phyloP scores from a whole-genome alignment of 805 yeast species.

The Grigorovia yakushimaensis region DNA sequence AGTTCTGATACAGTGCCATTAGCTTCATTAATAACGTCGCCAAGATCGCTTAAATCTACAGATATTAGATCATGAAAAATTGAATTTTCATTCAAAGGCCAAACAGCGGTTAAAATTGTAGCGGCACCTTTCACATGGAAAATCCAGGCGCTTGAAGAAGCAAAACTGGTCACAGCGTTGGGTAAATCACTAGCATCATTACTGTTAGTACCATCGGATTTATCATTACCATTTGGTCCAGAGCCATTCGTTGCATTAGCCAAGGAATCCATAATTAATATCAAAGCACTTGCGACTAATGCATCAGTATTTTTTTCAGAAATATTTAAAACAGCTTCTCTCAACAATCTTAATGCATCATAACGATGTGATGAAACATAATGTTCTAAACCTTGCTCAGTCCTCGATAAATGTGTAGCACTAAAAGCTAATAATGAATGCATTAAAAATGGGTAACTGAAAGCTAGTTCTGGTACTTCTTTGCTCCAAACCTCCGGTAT shows the following conservation, averaged over 20 bases:
- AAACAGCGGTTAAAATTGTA: slow-evolving; percentile 88
- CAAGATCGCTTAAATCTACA: slow-evolving; percentile 84
- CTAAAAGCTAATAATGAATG: slow-evolving; percentile 84
- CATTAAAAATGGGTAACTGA: slow-evolving; percentile 82
- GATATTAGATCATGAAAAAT: slow-evolving; percentile 61
- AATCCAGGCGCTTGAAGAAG: slow-evolving; percentile 94
- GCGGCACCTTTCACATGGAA: slow-evolving; percentile 97
- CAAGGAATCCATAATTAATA: slow-evolving; percentile 83
- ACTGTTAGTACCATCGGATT: not conserved
- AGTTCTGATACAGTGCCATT: slow-evolving; percentile 42
- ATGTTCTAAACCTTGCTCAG: slow-evolving; percentile 65
- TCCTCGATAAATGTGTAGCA: slow-evolving; percentile 81
- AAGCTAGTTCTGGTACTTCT: slow-evolving; percentile 82
- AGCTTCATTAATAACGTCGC: slow-evolving; percentile 42
- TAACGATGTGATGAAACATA: slow-evolving; percentile 81
- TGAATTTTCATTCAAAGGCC: slow-evolving; percentile 72
- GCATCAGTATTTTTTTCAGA: slow-evolving; percentile 85
- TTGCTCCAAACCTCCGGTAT: slow-evolving; percentile 73
- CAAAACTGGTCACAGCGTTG: too few relatives aligned
- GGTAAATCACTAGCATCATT: slow-evolving; percentile 21
- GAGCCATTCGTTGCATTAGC: slow-evolving; percentile 70
- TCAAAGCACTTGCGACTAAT: slow-evolving; percentile 81
- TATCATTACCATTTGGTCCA: slow-evolving; percentile 7
- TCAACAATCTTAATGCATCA: slow-evolving; percentile 67
- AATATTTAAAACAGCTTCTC: slow-evolving; percentile 81